These are phyloP conservation scores for Trichophaea hybrida DNA, from an alignment of 2,329 filamentous ascomycete species.

Conservation along the genomic window DNA sequence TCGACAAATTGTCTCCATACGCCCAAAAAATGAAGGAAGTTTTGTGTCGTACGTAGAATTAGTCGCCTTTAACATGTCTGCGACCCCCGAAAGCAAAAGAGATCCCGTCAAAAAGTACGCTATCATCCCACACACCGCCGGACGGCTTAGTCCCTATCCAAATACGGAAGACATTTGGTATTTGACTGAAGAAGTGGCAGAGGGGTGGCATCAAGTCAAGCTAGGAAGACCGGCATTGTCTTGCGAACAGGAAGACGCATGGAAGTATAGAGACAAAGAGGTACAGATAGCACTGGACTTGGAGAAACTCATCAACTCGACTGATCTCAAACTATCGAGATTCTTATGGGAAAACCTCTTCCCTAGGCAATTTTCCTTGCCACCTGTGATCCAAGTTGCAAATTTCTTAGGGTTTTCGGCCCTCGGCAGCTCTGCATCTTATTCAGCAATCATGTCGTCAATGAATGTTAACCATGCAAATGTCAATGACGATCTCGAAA, in stretches of 20 bases:
- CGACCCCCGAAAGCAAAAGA: too few relatives aligned
- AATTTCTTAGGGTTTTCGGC: not conserved
- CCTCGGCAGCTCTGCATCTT: too few relatives aligned
- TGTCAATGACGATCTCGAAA: too few relatives aligned
- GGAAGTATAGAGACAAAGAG: not conserved
- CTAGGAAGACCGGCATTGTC: not conserved
- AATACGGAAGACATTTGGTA: conserved; percentile 1
- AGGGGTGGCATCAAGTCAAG: not conserved
- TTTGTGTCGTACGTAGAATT: too few relatives aligned
- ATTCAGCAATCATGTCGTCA: too few relatives aligned
- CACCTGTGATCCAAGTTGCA: not conserved
- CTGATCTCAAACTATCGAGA: too few relatives aligned
- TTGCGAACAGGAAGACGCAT: not conserved
- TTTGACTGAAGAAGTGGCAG: too few relatives aligned
- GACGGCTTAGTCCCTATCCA: not conserved
- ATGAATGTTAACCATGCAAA: too few relatives aligned
- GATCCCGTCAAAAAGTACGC: too few relatives aligned
- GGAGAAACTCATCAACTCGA: not conserved
- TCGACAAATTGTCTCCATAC: too few relatives aligned
- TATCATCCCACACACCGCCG: not conserved
- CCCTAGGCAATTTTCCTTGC: not conserved
- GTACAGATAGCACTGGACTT: not conserved
- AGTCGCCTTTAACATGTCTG: too few relatives aligned
- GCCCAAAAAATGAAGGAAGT: too few relatives aligned
- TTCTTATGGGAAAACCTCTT: not conserved